Evolutionary conservation across 371 early-diverging fungal genomes (phyloP).

Genomic region (Mucor ambiguus): DNA sequence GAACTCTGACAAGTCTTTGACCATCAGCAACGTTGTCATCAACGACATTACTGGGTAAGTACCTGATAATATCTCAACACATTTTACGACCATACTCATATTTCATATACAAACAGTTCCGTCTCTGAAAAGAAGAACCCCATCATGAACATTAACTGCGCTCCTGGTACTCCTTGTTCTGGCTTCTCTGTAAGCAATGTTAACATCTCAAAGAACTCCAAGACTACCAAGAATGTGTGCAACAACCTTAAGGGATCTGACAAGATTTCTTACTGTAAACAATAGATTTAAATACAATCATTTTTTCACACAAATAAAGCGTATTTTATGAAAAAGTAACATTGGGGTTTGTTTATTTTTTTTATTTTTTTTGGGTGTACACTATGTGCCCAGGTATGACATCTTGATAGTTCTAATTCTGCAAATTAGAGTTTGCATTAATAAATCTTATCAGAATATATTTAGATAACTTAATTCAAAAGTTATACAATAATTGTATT

Average conservation of each 20-base stretch:
- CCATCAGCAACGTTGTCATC: constrained; percentile 31
- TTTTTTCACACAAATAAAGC: background rate
- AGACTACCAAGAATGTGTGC: constrained; percentile 21
- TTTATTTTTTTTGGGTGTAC: too few species aligned
- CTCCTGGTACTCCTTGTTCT: constrained; percentile 30
- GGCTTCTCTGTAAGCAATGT: constrained; percentile 27
- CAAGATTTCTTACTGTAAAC: constrained; percentile 17
- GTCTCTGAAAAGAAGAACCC: constrained; percentile 22
- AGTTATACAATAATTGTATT: background rate
- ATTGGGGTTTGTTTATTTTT: background rate
- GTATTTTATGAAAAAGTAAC: background rate
- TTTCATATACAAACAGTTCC: background rate
- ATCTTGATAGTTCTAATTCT: background rate
- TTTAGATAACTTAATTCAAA: background rate
- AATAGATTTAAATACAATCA: background rate
- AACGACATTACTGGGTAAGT: constrained; percentile 31
- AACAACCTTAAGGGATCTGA: constrained; percentile 20
- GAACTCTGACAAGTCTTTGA: constrained; percentile 24
- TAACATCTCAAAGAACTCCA: constrained; percentile 18
- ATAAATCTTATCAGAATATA: background rate
- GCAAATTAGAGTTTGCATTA: background rate
- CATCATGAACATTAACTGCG: constrained; percentile 32
- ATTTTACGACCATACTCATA: too few species aligned
- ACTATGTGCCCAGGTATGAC: too few species aligned
- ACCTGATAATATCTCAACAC: background rate